These are phyloP conservation scores for Geotrichum ghanense DNA, from an alignment of 805 yeast genomes.

Conservation along the genomic window DNA sequence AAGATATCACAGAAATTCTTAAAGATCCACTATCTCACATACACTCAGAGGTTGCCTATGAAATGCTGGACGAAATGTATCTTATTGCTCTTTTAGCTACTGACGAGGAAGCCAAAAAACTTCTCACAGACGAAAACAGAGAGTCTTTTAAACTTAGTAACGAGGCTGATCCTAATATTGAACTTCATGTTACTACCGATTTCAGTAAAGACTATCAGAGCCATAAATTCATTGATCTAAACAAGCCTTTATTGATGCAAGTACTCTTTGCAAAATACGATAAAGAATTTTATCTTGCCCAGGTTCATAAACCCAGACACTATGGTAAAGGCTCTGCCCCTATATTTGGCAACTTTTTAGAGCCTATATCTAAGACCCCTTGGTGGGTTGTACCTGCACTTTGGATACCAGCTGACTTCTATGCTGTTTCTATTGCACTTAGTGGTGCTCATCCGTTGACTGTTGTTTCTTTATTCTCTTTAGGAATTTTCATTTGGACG, in stretches of 20 bases:
- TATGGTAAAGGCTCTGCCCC: constrained; percentile 97
- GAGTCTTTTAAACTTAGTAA: constrained; percentile 26
- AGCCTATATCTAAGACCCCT: constrained; percentile 81
- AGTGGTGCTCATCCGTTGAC: constrained; percentile 34
- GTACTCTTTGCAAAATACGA: constrained; percentile 64
- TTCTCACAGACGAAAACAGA: constrained; percentile 44
- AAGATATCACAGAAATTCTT: constrained; percentile 53
- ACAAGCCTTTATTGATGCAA: constrained; percentile 71
- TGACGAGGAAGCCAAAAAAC: constrained; percentile 59
- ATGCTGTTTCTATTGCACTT: constrained; percentile 48
- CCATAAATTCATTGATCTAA: constrained; percentile 80
- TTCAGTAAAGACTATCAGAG: constrained; percentile 53
- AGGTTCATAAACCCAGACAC: constrained; percentile 96
- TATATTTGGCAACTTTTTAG: constrained; percentile 86
- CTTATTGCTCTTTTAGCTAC: constrained; percentile 79
- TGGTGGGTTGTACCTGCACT: constrained; percentile 86
- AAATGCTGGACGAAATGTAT: constrained; percentile 70
- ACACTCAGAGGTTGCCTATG: constrained; percentile 79
- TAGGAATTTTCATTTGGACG: constrained; percentile 93
- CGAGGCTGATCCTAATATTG: constrained; percentile 57
- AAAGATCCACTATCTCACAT: constrained; percentile 61
- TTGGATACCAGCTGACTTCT: constrained; percentile 79
- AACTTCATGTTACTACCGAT: constrained; percentile 71
- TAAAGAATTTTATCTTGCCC: constrained; percentile 87
- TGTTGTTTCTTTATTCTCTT: constrained; percentile 47